A percentile compares a stretch with the other conserved stretches of the same genome.
phyloP scores from a whole-genome alignment of 345 rosid species.

The Rhodomyrtus tomentosa region DNA sequence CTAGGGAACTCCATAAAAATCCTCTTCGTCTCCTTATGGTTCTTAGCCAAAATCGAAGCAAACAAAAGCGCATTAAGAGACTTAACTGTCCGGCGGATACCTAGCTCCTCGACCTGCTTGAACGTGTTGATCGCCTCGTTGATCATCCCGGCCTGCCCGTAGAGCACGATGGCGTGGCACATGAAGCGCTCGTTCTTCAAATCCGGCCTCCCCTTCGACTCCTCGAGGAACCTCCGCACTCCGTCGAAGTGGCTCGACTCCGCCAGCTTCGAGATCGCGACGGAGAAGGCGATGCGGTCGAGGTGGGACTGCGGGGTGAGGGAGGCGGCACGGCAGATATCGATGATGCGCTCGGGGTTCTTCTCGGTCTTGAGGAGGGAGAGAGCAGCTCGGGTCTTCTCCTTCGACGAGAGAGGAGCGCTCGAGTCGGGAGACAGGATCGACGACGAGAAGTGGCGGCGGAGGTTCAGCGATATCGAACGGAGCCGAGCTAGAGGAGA shows the following conservation, averaged over 20 bases:
- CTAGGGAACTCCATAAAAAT: conserved; percentile 52
- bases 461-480: conserved; percentile 5
- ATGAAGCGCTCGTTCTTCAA: conserved; percentile 46
- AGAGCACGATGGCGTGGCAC: conserved; percentile 54
- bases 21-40: conserved; percentile 43
- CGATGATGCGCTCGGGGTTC: conserved; percentile 65
- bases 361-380: conserved; percentile 56
- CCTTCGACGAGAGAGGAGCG: conserved; percentile 38
- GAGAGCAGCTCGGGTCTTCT: conserved; percentile 60
- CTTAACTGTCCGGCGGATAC: conserved; percentile 32
- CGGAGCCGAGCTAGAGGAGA: background rate
- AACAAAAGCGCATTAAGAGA: conserved; percentile 55
- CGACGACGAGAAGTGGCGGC: conserved; percentile 18
- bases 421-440: conserved; percentile 26
- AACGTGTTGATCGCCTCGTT: conserved; percentile 46
- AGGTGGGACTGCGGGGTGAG: conserved; percentile 47
- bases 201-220: conserved; percentile 49
- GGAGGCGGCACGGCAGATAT: conserved; percentile 71
- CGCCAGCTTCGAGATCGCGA: conserved; percentile 49
- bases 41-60: conserved; percentile 52
- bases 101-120: conserved; percentile 32
- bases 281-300: conserved; percentile 60
- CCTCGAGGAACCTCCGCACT: conserved; percentile 45
- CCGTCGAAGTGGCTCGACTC: conserved; percentile 34
- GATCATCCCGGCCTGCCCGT: conserved; percentile 71